These are phyloP conservation scores for Diophrys appendiculata DNA, from an alignment of 73 alveolate species.

Conservation along the genomic window DNA sequence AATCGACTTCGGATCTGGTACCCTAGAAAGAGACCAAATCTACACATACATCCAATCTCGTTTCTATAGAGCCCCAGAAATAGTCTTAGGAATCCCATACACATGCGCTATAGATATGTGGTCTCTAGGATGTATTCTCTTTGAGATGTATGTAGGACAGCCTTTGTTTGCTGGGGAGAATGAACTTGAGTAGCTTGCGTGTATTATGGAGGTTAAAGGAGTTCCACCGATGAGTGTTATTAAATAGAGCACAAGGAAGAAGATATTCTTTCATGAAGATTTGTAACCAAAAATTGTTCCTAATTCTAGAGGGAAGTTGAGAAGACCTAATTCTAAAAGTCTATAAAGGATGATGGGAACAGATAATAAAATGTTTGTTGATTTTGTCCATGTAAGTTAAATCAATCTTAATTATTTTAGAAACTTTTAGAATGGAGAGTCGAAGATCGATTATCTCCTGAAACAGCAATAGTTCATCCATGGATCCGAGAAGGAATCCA, in stretches of 20 bases:
- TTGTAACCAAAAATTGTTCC: slow-evolving; percentile 45
- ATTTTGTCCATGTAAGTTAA: slow-evolving; percentile 47
- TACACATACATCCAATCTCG: slow-evolving; percentile 64
- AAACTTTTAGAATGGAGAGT: slow-evolving; percentile 29
- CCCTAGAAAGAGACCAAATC: slow-evolving; percentile 57
- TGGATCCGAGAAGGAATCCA: slow-evolving; percentile 55
- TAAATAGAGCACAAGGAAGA: slow-evolving; percentile 60
- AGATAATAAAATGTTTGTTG: slow-evolving; percentile 58
- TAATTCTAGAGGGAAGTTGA: slow-evolving; percentile 57
- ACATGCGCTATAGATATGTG: slow-evolving; percentile 72
- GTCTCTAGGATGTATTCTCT: slow-evolving; percentile 63
- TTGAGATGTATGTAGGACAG: slow-evolving; percentile 56
- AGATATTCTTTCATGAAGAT: slow-evolving; percentile 60
- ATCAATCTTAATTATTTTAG: neutral
- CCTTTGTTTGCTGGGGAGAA: slow-evolving; percentile 74
- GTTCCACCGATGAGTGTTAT: slow-evolving; percentile 71
- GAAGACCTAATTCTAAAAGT: slow-evolving; percentile 48
- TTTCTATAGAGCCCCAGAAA: slow-evolving; percentile 68
- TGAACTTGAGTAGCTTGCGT: slow-evolving; percentile 73
- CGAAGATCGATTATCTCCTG: slow-evolving; percentile 40
- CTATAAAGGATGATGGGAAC: slow-evolving; percentile 43
- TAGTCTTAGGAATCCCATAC: slow-evolving; percentile 49
- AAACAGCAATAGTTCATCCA: slow-evolving; percentile 77
- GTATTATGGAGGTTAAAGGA: slow-evolving; percentile 84
- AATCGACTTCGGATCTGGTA: slow-evolving; percentile 85